phyloP scores from a whole-genome alignment of 2,329 filamentous ascomycete genomes.

The Pseudophaeomoniella oleicola region DNA sequence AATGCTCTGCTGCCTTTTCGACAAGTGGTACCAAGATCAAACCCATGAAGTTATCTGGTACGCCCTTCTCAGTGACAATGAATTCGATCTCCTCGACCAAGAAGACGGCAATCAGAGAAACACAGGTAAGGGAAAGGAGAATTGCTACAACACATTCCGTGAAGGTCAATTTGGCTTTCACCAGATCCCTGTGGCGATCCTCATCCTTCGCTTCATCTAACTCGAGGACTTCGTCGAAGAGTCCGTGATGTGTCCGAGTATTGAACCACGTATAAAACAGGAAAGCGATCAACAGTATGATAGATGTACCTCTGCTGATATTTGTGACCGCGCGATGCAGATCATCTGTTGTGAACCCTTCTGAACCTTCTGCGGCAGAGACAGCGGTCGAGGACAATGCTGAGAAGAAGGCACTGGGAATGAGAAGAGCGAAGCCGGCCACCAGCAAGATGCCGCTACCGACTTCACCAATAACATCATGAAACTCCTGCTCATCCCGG shows the following conservation, averaged over 20 bases:
- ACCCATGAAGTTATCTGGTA: constrained; percentile 48
- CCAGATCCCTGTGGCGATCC: constrained; percentile 45
- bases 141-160: constrained; percentile 58
- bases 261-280: constrained; percentile 57
- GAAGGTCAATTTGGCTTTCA: constrained; percentile 57
- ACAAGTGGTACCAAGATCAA: constrained; percentile 67
- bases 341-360: constrained; percentile 18
- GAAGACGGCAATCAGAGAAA: constrained; percentile 59
- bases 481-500: constrained; percentile 56
- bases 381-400: constrained; percentile 38
- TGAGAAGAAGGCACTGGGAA: constrained; percentile 31
- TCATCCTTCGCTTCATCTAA: constrained; percentile 53
- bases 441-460: constrained; percentile 65
- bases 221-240: constrained; percentile 62
- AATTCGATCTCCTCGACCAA: constrained; percentile 58
- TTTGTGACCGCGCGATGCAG: constrained; percentile 41
- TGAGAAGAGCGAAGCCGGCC: constrained; percentile 44
- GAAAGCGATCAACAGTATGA: constrained; percentile 59
- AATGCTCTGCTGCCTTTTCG: constrained; percentile 74
- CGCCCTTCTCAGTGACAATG: constrained; percentile 36
- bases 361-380: constrained; percentile 11
- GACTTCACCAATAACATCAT: constrained; percentile 62
- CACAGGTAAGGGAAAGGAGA: constrained; percentile 47
- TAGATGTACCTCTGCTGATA: constrained; percentile 56
- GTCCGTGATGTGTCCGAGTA: constrained; percentile 58